Conservation (phyloP, 192 early-diverging fungal genomes). For the Backusella mclennaniae region DNA sequence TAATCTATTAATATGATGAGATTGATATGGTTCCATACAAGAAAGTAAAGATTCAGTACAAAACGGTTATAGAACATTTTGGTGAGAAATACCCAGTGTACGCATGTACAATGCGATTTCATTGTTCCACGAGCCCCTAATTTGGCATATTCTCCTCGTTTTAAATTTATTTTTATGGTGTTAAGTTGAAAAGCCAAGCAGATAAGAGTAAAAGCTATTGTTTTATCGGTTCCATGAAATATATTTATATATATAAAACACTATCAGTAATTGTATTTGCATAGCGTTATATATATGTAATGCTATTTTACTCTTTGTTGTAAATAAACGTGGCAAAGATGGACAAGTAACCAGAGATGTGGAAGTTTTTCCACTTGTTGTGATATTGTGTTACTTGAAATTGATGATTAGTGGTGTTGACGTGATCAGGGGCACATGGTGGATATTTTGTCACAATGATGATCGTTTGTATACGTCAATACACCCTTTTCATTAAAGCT, state of each 20-base stretch:
- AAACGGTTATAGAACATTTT: background rate
- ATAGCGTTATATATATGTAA: background rate
- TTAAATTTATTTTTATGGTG: background rate
- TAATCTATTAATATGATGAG: background rate
- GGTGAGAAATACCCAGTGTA: background rate
- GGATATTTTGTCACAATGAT: background rate
- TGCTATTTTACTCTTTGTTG: background rate
- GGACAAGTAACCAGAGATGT: background rate
- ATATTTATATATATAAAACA: background rate
- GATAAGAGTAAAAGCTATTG: background rate
- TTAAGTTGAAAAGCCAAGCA: background rate
- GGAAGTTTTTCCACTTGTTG: background rate
- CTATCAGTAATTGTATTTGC: background rate
- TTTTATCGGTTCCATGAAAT: background rate
- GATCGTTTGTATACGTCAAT: background rate
- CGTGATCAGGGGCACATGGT: constrained; percentile 2
- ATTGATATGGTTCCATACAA: background rate
- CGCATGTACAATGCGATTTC: background rate
- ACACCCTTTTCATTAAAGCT: background rate
- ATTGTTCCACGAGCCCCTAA: background rate
- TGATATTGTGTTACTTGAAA: background rate
- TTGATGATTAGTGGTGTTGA: background rate
- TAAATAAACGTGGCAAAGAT: background rate
- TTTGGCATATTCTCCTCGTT: background rate
- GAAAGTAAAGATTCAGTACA: background rate